Conservation (phyloP, 345 rosid genomes). For the Gossypium turneri region DNA sequence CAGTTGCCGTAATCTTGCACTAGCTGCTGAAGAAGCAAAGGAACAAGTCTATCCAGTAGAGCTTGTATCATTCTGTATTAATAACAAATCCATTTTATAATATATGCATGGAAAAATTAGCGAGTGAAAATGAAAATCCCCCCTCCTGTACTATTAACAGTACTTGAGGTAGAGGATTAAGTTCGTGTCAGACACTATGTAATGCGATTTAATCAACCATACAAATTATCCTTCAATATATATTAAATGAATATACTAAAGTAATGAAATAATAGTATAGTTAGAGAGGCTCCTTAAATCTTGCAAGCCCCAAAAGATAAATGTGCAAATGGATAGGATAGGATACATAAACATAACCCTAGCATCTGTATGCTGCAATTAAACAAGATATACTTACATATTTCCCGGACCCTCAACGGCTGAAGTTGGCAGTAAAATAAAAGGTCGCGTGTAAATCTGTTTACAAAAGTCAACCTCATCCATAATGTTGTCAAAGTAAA, state of each 20-base stretch:
- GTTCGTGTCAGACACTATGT: neutral
- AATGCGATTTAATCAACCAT: neutral
- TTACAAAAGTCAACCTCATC: constrained; percentile 3
- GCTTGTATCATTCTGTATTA: constrained; percentile 76
- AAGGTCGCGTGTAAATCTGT: constrained; percentile 70
- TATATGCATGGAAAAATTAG: neutral
- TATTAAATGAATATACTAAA: neutral
- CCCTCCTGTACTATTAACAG: neutral
- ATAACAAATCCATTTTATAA: constrained; percentile 15
- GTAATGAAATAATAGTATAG: neutral
- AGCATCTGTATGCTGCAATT: neutral
- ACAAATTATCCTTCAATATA: neutral
- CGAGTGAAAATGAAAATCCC: neutral
- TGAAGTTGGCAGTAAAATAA: constrained; percentile 61
- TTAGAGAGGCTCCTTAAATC: neutral
- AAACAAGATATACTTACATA: constrained; percentile 42
- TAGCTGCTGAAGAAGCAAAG: constrained; percentile 55
- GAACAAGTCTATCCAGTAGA: constrained; percentile 66
- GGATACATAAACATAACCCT: neutral
- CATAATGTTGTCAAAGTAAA: neutral
- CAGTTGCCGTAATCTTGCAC: constrained; percentile 57
- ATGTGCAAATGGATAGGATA: neutral
- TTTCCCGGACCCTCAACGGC: constrained; percentile 82
- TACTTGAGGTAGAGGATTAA: neutral
- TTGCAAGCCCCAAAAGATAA: neutral